Evolutionary conservation across 2,329 filamentous ascomycete genomes (phyloP), one percentile per base, ranked within the genome.

Genomic region (Ustulina deusta): DNA sequence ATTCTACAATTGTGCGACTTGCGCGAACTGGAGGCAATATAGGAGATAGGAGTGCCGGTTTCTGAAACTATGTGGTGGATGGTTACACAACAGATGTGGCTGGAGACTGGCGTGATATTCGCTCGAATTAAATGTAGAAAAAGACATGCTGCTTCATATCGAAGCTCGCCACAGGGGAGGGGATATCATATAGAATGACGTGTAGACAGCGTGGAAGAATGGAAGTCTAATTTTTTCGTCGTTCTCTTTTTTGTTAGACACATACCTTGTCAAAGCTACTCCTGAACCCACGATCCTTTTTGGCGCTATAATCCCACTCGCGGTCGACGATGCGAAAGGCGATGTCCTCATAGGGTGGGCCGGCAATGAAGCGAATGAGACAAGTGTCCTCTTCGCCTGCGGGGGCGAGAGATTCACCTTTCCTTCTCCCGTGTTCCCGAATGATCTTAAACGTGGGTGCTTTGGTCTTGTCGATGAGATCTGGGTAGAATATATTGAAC

Each of bases 401-500:
- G 0, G 93, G 92, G 1, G 95, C 94, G 80, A 96, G 94, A 11
- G 94, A 97, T 81, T 99, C 93, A 27, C 96, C 96, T 66, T 93
- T 89, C 78, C 92, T 91, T 66, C 96, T 87, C 17, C 96, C 96
- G 76, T 96, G 90, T 81, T 98, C 96, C 46, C 96, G 91, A 76
- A 97, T 93, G 72, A 99, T 98, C 78, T 93, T 93, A 82, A 97
- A 99, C 0, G 94, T 98, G 10, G 96, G 96, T 1, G 96, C 94
- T 80, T 94, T 97, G 36, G 91, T 89, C 82, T 95, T 97, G 83
- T 98, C 94, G 75, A 98, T 93, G 36, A 99, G 88, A 74, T 99
- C 96, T 0, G 96, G 96, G 77, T 99, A 99, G 82, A 99, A 99
- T 59, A 99, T 95, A 82, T 99, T 98, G 86, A 99, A 99, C 79